Evolutionary conservation across 179 eudicot genomes (phyloP), one percentile per base, ranked within the genome.

Genomic region (Corrigiola litoralis): DNA sequence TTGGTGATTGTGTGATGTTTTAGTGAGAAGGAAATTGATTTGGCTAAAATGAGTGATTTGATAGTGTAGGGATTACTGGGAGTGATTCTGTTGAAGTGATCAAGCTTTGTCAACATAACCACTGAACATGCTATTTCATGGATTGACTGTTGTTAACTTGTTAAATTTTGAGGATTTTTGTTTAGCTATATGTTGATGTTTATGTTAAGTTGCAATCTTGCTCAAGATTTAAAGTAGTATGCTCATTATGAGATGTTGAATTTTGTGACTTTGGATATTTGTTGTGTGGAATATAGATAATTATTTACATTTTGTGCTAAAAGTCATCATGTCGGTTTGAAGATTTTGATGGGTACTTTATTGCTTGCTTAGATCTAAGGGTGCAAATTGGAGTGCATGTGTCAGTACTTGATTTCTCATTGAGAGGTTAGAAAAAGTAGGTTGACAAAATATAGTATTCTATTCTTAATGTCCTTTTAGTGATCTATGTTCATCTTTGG

Each of bases 291-390:
- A 21, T 38, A 24, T 20, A 42, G 53, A 27, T 44, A 27, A 21
- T 48, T 49, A 49, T 40, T 57, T 58, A 52, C 63, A 64, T 69
- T 59, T 70, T 55, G 75, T 60, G 65, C 69, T 46, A 60, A 66
- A 66, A 52, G 67, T 59, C 59, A 51, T 70, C 21, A 24, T 70
- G 72, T 66, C 67, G 75, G 75, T 65, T 63, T 69, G 69, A 64
- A 38, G 54, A 47, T 54, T 41, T 61, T 66, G 72, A 61, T 65
- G 59, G 63, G 73, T 60, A 60, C 51, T 70, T 67, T 20, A 69
- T 64, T 69, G 63, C 66, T 55, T 67, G 70, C 27, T 65, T 64
- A 75, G 63, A 75, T 75, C 79, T 75, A 51, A 60, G 73, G 69
- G 58, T 58, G 29, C 57, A 52, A 47, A 44, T 48, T 46, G 67